Conservation (phyloP, 371 early-diverging fungal species). For the Mortierella sp. region DNA sequence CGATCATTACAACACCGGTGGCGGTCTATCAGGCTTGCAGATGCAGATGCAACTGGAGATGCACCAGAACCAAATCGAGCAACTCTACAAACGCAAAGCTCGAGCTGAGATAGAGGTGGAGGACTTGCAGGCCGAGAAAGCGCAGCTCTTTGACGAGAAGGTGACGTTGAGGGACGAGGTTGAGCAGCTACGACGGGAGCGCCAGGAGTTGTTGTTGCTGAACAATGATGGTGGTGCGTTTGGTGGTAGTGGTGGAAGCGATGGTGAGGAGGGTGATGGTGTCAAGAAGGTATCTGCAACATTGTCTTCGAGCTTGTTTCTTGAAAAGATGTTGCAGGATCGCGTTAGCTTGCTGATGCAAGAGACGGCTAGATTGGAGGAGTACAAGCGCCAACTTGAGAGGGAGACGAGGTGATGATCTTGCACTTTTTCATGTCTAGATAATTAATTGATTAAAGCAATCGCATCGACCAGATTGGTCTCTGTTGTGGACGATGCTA, state of each 20-base stretch:
- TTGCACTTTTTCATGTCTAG: no score
- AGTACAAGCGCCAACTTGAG: slow-evolving; percentile 28
- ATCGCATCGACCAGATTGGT: no score
- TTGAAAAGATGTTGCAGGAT: slow-evolving; percentile 36
- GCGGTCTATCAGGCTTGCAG: not conserved
- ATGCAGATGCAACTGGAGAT: slow-evolving; percentile 22
- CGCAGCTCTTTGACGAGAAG: slow-evolving; percentile 20
- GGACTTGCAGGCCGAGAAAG: slow-evolving; percentile 27
- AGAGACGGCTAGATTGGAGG: slow-evolving; percentile 38
- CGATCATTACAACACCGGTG: not conserved
- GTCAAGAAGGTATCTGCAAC: not conserved
- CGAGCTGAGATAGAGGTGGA: slow-evolving; percentile 42
- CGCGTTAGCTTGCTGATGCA: slow-evolving; percentile 39
- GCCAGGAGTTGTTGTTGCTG: slow-evolving; percentile 13
- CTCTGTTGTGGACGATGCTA: no score
- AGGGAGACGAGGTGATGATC: not conserved
- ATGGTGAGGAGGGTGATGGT: not conserved
- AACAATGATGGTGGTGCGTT: not conserved
- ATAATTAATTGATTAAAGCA: no score
- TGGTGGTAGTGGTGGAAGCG: not conserved
- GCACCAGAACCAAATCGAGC: slow-evolving; percentile 39
- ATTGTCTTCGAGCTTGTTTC: not conserved
- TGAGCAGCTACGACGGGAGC: slow-evolving; percentile 29
- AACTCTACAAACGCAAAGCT: slow-evolving; percentile 40
- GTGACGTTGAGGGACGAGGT: slow-evolving; percentile 24